These are phyloP conservation scores for Xylaria flabelliformis DNA, from an alignment of 495 filamentous ascomycete genomes.

Conservation along the genomic window DNA sequence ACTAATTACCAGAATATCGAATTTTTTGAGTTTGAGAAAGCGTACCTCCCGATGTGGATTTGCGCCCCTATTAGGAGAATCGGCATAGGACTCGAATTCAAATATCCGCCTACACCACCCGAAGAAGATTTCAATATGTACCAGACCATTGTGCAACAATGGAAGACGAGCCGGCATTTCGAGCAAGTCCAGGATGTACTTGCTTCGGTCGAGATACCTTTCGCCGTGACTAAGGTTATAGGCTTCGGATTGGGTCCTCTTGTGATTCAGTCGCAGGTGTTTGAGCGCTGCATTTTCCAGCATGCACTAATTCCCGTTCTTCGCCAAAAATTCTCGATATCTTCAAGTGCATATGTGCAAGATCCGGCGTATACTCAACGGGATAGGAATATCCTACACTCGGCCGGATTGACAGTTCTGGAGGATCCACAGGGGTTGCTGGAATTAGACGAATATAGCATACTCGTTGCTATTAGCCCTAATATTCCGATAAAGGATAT, in stretches of 20 bases:
- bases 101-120: constrained; percentile 23
- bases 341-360: constrained; percentile 18
- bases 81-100: constrained; percentile 5
- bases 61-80: constrained; percentile 7
- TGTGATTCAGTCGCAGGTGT: constrained; percentile 21
- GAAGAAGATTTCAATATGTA: constrained; percentile 27
- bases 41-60: constrained; percentile 29
- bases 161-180: constrained; percentile 29
- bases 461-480: constrained; percentile 35
- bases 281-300: constrained; percentile 19
- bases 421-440: constrained; percentile 41
- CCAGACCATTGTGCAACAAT: constrained; percentile 29
- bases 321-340: constrained; percentile 20
- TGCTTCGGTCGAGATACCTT: constrained; percentile 29
- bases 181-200: constrained; percentile 27
- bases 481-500: constrained; percentile 37
- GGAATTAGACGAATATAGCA: constrained; percentile 36
- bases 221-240: constrained; percentile 27
- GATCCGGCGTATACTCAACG: constrained; percentile 27
- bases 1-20: constrained; percentile 15
- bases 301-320: constrained; percentile 24
- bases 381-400: constrained; percentile 28
- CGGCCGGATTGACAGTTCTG: constrained; percentile 30
- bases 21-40: constrained; percentile 15
- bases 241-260: constrained; percentile 22